Base-by-base conservation (phyloP, 108 stramenopile genomes). In the Discostella stelligeroides region DNA sequence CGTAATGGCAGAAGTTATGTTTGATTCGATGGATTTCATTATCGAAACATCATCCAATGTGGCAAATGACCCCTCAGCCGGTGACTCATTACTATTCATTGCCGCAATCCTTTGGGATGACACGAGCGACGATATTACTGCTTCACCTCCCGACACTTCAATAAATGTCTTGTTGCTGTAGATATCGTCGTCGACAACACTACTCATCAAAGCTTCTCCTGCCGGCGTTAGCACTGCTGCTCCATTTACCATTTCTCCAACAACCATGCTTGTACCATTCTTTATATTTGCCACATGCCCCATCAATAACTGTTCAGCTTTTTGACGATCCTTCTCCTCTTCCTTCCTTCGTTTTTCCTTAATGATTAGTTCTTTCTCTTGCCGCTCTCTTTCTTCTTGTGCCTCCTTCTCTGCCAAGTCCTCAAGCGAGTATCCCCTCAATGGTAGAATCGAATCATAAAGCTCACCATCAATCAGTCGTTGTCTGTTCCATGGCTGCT, bases 371-470 rank as follows among this genome's bases (percentile, higher is more conserved):
- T 94, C 89, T 53, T 71, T 63, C 43, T 82, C 63, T 47, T 81
- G 72, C 28, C 63, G 57, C 65, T 89, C 90, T 65, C 60, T 82
- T 72, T 89, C 61, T 47, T 81, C 38, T 45, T 67, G 69, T 30
- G 38, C 81, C 55, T 90, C 88, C 72, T 76, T 81, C 73, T 88
- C 89, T 75, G 73, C 79, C 27, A 90, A 48, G 50, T 91, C 91
- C 51, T 88, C 88, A 8, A 85, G 80, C 23, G 87, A 75, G 54
- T 89, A 91, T 43, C 92, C 92, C 53, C 88, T 71, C 12, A 88
- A 43, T 7, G 92, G 92, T 20, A 94, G 64, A 42, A 86, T 30
- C 56, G 80, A 82, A 25, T 94, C 88, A 53, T 69, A 83, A 1
- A 90, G 43, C 65, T 91, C 90, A 2, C 86, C 94, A 46, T 85